phyloP scores from a whole-genome alignment of 306 rosid species.

The Prunus mira region DNA sequence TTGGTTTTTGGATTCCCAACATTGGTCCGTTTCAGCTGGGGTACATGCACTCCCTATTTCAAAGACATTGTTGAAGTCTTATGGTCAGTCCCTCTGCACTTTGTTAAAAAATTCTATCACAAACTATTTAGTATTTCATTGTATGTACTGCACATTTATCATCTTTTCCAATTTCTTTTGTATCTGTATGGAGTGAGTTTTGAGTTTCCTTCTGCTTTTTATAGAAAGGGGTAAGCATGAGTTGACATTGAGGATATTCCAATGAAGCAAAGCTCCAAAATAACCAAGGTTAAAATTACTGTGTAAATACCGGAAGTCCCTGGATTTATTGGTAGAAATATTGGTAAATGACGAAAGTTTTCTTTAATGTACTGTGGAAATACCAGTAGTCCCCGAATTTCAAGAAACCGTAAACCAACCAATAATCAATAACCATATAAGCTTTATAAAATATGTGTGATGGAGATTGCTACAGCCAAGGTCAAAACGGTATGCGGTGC shows the following conservation, averaged over 20 bases:
- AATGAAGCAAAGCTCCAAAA: background rate
- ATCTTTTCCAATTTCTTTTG: background rate
- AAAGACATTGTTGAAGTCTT: conserved; percentile 68
- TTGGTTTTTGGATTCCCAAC: conserved; percentile 86
- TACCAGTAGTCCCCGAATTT: background rate
- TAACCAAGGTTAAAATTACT: background rate
- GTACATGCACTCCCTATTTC: conserved; percentile 74
- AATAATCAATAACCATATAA: no score
- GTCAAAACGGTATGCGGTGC: no score
- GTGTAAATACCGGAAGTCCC: background rate
- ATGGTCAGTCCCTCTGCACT: conserved; percentile 51
- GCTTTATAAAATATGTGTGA: no score
- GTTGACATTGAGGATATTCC: background rate
- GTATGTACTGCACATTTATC: background rate
- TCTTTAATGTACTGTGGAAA: no score
- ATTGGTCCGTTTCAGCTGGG: conserved; percentile 96
- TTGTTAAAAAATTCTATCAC: conserved; percentile 11
- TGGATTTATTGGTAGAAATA: background rate
- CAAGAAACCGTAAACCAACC: background rate
- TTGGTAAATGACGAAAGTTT: background rate
- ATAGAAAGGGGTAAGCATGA: no score
- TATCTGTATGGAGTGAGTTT: background rate
- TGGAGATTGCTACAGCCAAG: no score
- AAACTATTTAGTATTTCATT: background rate
- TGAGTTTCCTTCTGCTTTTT: no score